Base-by-base conservation (phyloP, 2,329 filamentous ascomycete species). In the Calonectria pauciramosa region DNA sequence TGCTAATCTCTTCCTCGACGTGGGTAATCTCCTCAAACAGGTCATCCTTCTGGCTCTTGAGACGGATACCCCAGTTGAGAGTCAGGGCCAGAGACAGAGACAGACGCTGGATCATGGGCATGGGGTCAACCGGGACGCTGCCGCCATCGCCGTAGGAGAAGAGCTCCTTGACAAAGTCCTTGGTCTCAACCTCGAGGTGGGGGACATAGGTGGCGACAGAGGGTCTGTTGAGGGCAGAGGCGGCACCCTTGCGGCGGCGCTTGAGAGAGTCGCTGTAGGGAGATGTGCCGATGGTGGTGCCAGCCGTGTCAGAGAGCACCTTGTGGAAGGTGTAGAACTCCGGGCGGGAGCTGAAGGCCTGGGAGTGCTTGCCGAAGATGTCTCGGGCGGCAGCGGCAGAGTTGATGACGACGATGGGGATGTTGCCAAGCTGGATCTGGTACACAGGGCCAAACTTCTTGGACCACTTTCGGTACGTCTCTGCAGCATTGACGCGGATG, bases 41-140 rank as follows among this genome's bases (percentile, higher is more conserved):
- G 9, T 88, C 85, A 69, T 91, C 88, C n/a, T 93, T 86, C 70
- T 92, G 88, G 20, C 88, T 83, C 77, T 82, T 90, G 16, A 94
- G 89, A 0, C 92, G 88, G 0, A 89, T 89, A 0, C 92, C 93
- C 91, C 91, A 94, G 80, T 94, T 94, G 20, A 94, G 84, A 0
- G 92, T 94, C 32, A 94, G 82, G 0, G 91, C 89, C 4, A 94
- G 85, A n/a, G 90, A 92, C 4, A 94, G 83, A 16, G 88, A 90
- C 0, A 94, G 86, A 0, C 92, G 89, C 78, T 93, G 92, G 59
- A 94, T 93, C 89, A 93, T 92, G 0, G 92, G 91, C 90, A 93
- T 91, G 0, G 92, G 91, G 71, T 94, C 91, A 0, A 93, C 88
- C 0, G 90, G 86, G 2, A 84, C 84, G 1, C 84, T 83, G 0